Percentiles rank a stretch among this genome's conserved stretches.
Conservation (phyloP, 768 basidiomycete genomes). For the Butyriboletus loyo region DNA sequence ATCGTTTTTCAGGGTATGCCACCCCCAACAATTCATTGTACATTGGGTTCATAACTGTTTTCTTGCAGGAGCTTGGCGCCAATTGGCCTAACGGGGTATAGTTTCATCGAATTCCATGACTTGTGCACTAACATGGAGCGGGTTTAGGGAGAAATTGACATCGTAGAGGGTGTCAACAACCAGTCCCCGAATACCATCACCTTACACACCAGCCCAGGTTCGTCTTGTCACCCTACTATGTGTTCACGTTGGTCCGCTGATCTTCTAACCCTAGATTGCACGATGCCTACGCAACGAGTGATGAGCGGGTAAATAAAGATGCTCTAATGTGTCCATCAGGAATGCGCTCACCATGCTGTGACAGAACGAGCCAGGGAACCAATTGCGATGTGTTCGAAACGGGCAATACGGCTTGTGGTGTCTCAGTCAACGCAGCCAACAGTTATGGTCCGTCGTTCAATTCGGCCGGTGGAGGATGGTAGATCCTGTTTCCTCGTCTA, state of each 20-base stretch:
- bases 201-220: constrained; percentile 29
- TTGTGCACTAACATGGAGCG: background rate
- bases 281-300: constrained; percentile 28
- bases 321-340: background rate
- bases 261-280: constrained; percentile 23
- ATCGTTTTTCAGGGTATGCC: constrained; percentile 21
- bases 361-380: constrained; percentile 20
- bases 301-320: constrained; percentile 31
- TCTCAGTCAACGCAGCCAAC: constrained; percentile 18
- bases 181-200: constrained; percentile 24
- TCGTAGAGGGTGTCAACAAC: constrained; percentile 35
- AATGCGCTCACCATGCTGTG: background rate
- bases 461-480: constrained; percentile 36
- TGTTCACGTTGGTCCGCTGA: background rate
- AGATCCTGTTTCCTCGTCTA: background rate
- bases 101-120: background rate
- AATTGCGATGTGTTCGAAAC: constrained; percentile 32
- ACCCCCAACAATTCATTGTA: background rate
- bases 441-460: constrained; percentile 38
- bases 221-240: background rate
- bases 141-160: constrained; percentile 32
- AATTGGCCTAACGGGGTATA: constrained; percentile 25
- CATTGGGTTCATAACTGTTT: background rate
- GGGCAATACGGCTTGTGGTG: constrained; percentile 32
- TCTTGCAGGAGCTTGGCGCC: constrained; percentile 24